A percentile compares a stretch with the other conserved stretches of the same genome.
Conservation (phyloP, 225 moss, liverwort and hornwort species). For the Bryum argenteum region DNA sequence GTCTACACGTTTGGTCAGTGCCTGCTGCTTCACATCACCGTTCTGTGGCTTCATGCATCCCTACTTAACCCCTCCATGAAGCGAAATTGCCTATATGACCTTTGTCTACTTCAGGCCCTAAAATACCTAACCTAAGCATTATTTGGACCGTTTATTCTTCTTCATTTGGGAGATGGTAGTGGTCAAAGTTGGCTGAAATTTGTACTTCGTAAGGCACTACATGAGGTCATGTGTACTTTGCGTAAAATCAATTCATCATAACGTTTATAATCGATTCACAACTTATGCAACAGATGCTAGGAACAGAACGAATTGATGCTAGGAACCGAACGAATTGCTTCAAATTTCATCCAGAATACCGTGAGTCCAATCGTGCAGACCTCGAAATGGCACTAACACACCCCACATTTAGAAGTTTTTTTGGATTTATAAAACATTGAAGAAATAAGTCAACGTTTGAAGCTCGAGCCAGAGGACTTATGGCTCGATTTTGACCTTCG, state of each 20-base stretch:
- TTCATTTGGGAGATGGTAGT: too few species aligned
- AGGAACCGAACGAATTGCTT: neutral
- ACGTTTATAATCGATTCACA: too few species aligned
- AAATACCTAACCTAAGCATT: too few species aligned
- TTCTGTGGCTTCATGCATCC: neutral
- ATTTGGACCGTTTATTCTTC: too few species aligned
- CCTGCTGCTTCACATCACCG: neutral
- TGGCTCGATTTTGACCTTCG: neutral
- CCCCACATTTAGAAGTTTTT: neutral
- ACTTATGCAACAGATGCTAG: neutral
- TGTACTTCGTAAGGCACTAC: neutral
- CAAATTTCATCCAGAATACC: neutral
- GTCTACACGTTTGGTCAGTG: slow-evolving; percentile 76
- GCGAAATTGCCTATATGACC: too few species aligned
- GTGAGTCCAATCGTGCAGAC: neutral
- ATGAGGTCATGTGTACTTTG: neutral
- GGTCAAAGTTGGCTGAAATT: too few species aligned
- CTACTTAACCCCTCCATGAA: too few species aligned
- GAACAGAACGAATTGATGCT: too few species aligned
- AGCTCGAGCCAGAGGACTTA: neutral
- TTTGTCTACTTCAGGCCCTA: too few species aligned
- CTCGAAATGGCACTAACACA: neutral
- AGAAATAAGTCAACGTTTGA: neutral
- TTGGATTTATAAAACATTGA: neutral
- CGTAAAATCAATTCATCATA: neutral